phyloP scores from a whole-genome alignment of 306 rosid species.

The Trifolium dubium region DNA sequence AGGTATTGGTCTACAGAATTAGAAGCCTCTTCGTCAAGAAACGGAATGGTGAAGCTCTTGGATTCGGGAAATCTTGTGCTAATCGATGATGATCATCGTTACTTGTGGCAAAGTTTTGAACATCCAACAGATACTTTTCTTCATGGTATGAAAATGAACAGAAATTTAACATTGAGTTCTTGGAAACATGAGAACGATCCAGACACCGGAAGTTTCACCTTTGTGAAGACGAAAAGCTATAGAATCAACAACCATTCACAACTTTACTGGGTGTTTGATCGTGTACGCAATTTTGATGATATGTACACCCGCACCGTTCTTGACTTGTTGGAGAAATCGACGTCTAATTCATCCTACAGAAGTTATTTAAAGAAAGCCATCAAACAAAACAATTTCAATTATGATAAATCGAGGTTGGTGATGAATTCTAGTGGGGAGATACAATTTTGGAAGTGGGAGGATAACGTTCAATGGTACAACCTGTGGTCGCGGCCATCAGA shows the following conservation, averaged over 20 bases:
- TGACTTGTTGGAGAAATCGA: neutral
- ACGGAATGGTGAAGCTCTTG: constrained; percentile 38
- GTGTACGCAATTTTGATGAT: neutral
- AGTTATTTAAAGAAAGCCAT: neutral
- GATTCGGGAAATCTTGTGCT: constrained; percentile 54
- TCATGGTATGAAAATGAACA: constrained; percentile 51
- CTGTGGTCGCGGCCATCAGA: constrained; percentile 7
- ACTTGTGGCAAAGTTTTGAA: constrained; percentile 57
- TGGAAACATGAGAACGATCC: constrained; percentile 46
- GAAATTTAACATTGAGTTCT: constrained; percentile 27
- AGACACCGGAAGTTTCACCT: neutral
- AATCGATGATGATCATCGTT: neutral
- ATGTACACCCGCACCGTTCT: neutral
- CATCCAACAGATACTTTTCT: constrained; percentile 60
- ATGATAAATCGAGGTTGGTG: constrained; percentile 29
- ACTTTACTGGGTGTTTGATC: constrained; percentile 25
- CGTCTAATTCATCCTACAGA: too few relatives aligned
- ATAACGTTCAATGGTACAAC: neutral
- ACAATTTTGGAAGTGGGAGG: neutral
- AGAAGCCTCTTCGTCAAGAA: neutral
- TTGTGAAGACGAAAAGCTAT: neutral
- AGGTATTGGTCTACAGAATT: constrained; percentile 24
- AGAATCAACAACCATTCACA: neutral
- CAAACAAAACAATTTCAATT: too few relatives aligned
- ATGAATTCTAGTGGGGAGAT: constrained; percentile 35